These are phyloP conservation scores for Meripilus lineatus DNA, from an alignment of 1,284 basidiomycete species.

Conservation along the genomic window DNA sequence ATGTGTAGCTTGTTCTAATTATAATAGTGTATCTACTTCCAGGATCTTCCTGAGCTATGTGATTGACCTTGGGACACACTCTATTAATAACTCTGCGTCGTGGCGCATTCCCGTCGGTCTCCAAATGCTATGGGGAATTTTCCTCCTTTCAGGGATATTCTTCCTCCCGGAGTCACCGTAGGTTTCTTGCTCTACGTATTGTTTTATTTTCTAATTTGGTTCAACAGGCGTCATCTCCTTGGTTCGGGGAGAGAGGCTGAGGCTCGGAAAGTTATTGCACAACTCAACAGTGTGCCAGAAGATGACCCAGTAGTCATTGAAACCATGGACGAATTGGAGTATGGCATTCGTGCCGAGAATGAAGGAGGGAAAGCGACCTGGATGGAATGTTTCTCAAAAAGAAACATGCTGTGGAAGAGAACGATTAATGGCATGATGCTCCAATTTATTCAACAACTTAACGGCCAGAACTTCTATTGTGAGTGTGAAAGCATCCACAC, in stretches of 20 bases:
- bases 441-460: conserved; percentile 78
- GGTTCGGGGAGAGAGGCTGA: conserved; percentile 47
- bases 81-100: conserved; percentile 52
- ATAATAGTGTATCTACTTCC: neutral
- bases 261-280: conserved; percentile 59
- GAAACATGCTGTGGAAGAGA: conserved; percentile 67
- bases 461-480: conserved; percentile 76
- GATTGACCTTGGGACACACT: conserved; percentile 67
- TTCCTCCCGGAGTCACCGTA: conserved; percentile 80
- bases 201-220: neutral
- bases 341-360: conserved; percentile 65
- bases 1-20: conserved; percentile 7
- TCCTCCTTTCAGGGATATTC: conserved; percentile 64
- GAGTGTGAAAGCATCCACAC: conserved; percentile 17
- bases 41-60: conserved; percentile 72
- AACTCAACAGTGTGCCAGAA: conserved; percentile 56
- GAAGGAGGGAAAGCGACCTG: conserved; percentile 76
- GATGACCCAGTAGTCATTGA: conserved; percentile 63
- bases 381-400: conserved; percentile 71
- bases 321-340: conserved; percentile 65
- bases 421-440: conserved; percentile 78
- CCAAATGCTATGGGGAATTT: conserved; percentile 63
- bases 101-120: conserved; percentile 71
- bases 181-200: conserved; percentile 22
- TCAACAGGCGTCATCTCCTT: conserved; percentile 53